Base-by-base conservation (phyloP, 2,329 filamentous ascomycete genomes). In the Venturia pyrina region DNA sequence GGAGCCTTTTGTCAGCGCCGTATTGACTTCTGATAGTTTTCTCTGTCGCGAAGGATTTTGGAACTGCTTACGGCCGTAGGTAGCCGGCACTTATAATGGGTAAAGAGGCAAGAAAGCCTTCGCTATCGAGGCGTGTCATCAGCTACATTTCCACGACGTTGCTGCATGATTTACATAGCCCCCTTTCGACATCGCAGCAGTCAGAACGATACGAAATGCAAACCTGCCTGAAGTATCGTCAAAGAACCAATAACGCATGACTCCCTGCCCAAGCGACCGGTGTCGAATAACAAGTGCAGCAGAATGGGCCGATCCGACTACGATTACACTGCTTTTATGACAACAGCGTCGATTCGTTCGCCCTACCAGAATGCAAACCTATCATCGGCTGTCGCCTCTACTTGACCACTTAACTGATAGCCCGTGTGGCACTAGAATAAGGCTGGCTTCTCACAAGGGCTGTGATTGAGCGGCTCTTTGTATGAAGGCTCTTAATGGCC, bases 391-490 rank as follows among this genome's bases (percentile, higher is more conserved):
- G 50, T 56, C 50, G 50, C 50, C 50, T 56, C 50, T 19, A 3
- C 50, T 34, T 57, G 24, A 57, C 24, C 50, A 57, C 50, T 57
- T 37, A 13, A 34, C 19, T 34, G 50, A 57, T 34, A 59, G 28
- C 13, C 28, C 28, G 17, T n/a, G 28, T n/a, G 53, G 32, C 28
- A 59, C 32, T 59, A 59, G 53, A 37, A 10, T 32, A n/a, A 59
- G 53, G 53, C 53, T 59, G 53, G 53, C 53, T 37, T n/a, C 37
- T 19, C 32, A 37, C 32, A 13, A 37, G 53, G 32, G 15, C 13
- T 59, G 53, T 59, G 53, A 59, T 59, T 59, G 53, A 59, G 53
- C 53, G 28, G 53, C 53, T 59, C 53, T 59, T 59, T n/a, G 15
- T 59, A 37, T 17, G 53, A 37, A 37, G 37, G 28, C 53, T 59